Conservation (phyloP, 2,329 filamentous ascomycete species). For the Metarhizium anisopliae region DNA sequence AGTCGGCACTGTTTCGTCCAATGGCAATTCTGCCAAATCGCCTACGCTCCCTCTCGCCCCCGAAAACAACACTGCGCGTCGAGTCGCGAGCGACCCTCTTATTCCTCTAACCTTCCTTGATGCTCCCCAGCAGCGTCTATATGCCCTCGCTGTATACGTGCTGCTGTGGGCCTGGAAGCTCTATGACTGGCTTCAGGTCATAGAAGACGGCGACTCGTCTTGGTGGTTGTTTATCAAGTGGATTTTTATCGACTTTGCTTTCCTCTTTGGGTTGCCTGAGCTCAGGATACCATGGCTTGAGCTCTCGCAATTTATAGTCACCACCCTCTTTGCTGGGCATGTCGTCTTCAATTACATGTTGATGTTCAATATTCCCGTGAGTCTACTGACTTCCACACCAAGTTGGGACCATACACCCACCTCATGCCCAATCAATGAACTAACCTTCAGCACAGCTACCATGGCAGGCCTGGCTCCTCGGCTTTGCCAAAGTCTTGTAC, state of each 20-base stretch:
- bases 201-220: constrained; percentile 79
- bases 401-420: background rate
- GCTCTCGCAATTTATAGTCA: constrained; percentile 68
- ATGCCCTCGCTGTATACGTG: constrained; percentile 72
- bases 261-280: constrained; percentile 78
- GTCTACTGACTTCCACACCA: constrained; percentile 16
- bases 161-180: constrained; percentile 72
- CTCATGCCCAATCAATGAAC: background rate
- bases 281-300: constrained; percentile 95
- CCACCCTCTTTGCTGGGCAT: constrained; percentile 63
- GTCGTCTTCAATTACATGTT: constrained; percentile 70
- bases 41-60: constrained; percentile 38
- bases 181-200: constrained; percentile 73
- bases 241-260: constrained; percentile 76
- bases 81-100: constrained; percentile 44
- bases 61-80: constrained; percentile 24
- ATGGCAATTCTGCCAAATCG: constrained; percentile 20
- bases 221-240: constrained; percentile 90
- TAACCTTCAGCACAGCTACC: constrained; percentile 46
- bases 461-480: constrained; percentile 62
- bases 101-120: constrained; percentile 79
- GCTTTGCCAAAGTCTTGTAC: constrained; percentile 72
- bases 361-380: constrained; percentile 82
- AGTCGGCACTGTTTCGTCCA: constrained; percentile 20
- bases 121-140: constrained; percentile 83